Evolutionary conservation across 1,284 basidiomycete genomes (phyloP), one percentile per base, ranked within the genome.

Genomic region (Kwoniella shivajii): DNA sequence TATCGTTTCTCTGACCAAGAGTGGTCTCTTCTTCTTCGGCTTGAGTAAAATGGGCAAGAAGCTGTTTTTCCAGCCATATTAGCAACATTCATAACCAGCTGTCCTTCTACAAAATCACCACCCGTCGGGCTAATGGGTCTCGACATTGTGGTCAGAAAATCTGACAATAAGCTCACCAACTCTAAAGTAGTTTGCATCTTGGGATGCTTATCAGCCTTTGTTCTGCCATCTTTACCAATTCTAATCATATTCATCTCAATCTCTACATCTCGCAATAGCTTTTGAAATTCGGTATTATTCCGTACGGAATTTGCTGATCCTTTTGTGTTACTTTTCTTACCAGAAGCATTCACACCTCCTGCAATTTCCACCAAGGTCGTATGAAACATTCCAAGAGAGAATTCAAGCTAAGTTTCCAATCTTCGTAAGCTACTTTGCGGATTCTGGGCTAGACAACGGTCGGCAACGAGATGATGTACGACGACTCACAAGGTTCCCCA

Each of bases 111-210:
- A n/a, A n/a, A n/a, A n/a, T n/a, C n/a, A n/a, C n/a, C n/a, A n/a
- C n/a, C n/a, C n/a, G n/a, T 31, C n/a, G 37, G 20, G 7, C 24
- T 27, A 5, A 13, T 29, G 27, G 9, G 1, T 3, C 7, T n/a
- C 22, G 7, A 48, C n/a, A 30, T n/a, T 33, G 4, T 36, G 33
- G 29, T 22, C 36, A 39, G 39, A 26, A 10, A 22, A 24, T 36
- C 46, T 4, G n/a, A 39, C n/a, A 39, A 33, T 6, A n/a, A 13
- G 55, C 71, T 30, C n/a, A 78, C 80, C 33, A 97, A 79, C 9
- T 83, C 81, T 52, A 87, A 85, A 14, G 97, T 82, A 60, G 84
- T 87, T 36, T 89, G 88, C 87, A 99, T 90, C 80, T 99, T 99
- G 3, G 96, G 96, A 77, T 99, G 96, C 50, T 58, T 51, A 54